Base-by-base conservation (phyloP, 176 grass and related monocot species). In the Cenchrus americanus region DNA sequence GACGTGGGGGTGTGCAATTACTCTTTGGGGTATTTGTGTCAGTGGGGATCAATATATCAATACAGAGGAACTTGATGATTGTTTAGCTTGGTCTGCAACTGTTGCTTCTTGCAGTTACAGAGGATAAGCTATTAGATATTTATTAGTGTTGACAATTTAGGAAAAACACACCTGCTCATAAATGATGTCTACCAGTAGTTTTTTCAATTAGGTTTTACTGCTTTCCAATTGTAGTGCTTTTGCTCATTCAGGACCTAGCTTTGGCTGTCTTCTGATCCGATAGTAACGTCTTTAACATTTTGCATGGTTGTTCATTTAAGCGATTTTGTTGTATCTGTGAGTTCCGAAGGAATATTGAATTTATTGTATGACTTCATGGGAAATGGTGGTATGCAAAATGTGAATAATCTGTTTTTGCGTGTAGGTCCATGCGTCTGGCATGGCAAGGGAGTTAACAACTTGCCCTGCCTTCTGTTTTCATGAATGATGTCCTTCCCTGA, bases 401-500 rank as follows among this genome's bases (percentile, higher is more conserved):
- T 63, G 22, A 68, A 43, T 74, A n/a, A 75, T 22, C 54, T 62
- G 21, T 3, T 84, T 75, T 69, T 64, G 5, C 5, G 40, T 79
- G 6, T 5, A 87, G 89, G 84, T 49, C 34, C 63, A 68, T 69
- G 49, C 32, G 27, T 76, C 69, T 87, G 89, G 80, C 43, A 90
- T 90, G 89, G 89, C 80, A 87, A 87, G 84, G 80, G 82, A 34
- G 27, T 60, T 90, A 63, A 64, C 69, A 48, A 69, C 37, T 70
- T 69, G 34, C 70, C 62, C 52, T 53, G 54, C 47, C 53, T 87
- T 58, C 48, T 62, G 23, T 55, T 84, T 76, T 76, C 69, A 57
- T 70, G 80, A 90, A 90, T 90, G 89, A 90, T 90, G 89, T 87
- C 85, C 89, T 90, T 87, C 81, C 85, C 42, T 64, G 27, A 11